Evolutionary conservation across 306 rosid species (phyloP).

Genomic region (Pyrus communis): DNA sequence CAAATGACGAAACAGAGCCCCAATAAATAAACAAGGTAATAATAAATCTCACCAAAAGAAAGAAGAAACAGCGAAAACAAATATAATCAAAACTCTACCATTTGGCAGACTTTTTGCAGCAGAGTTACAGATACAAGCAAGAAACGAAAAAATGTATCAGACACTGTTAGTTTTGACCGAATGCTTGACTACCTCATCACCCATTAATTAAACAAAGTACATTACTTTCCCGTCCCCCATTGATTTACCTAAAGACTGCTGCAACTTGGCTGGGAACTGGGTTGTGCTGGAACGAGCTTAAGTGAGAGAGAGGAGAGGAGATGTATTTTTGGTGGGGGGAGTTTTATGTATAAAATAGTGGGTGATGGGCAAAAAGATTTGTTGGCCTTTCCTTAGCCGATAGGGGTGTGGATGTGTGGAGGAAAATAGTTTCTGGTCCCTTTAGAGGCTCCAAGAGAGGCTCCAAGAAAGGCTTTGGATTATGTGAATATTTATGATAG

Average conservation of each 20-base stretch:
- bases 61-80: background rate
- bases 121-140: background rate
- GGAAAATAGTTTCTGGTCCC: constrained; percentile 51
- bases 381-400: constrained; percentile 67
- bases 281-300: background rate
- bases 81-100: background rate
- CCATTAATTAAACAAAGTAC: background rate
- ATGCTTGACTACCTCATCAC: background rate
- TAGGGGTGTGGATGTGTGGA: constrained; percentile 67
- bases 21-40: background rate
- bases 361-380: constrained; percentile 21
- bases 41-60: background rate
- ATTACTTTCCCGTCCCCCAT: background rate
- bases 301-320: background rate
- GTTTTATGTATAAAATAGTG: constrained; percentile 20
- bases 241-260: constrained; percentile 36
- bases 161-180: background rate
- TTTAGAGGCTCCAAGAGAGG: constrained; percentile 16
- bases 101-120: background rate
- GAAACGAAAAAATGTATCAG: background rate
- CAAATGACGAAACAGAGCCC: constrained; percentile 1
- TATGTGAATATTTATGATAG: background rate
- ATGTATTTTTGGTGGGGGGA: background rate
- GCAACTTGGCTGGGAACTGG: constrained; percentile 29
- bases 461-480: constrained; percentile 18